Base-by-base conservation (phyloP, 805 yeast genomes). In the Candida easanensis region DNA sequence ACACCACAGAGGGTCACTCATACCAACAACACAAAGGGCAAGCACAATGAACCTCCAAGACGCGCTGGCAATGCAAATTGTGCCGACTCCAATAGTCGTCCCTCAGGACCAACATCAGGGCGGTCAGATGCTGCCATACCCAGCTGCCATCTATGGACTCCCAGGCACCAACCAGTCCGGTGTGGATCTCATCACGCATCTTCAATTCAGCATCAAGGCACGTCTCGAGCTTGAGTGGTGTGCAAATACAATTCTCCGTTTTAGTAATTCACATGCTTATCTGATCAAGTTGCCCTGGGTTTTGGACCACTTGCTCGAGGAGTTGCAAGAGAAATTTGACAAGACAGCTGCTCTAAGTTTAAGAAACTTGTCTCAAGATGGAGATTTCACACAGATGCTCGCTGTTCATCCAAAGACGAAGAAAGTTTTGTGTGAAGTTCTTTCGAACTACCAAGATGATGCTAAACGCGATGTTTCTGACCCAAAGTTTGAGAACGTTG, bases 331-430 rank as follows among this genome's bases (percentile, higher is more conserved):
- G 11, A 50, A 41, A 17, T 42, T 47, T n/a, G 49, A 52, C 33
- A 56, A 55, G 41, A 49, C 54, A 5, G 37, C 53, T 35, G 61
- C 61, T 3, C 41, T 93, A 33, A 77, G 86, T 16, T 67, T 93
- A 44, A 74, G 98, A 57, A 93, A 93, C 62, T 66, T 87, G 36
- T 77, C 87, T 3, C 95, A 91, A 59, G 96, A 89, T 60, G 75
- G 85, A 11, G 84, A 76, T 35, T 85, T 88, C 56, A 93, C 95
- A 33, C 88, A 85, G 59, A 71, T 82, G 57, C 66, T 93, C 48
- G 84, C 91, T 1, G 70, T 75, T 53, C 68, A 74, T 44, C 63
- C 66, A 17, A 57, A 63, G 16, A 71, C 85, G 34, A 74, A 76
- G 46, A 71, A 65, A 39, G 55, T 80, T 6, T 61, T 74, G 32